Base-by-base conservation (phyloP, 2,329 filamentous ascomycete genomes). In the Myriangium duriaei region DNA sequence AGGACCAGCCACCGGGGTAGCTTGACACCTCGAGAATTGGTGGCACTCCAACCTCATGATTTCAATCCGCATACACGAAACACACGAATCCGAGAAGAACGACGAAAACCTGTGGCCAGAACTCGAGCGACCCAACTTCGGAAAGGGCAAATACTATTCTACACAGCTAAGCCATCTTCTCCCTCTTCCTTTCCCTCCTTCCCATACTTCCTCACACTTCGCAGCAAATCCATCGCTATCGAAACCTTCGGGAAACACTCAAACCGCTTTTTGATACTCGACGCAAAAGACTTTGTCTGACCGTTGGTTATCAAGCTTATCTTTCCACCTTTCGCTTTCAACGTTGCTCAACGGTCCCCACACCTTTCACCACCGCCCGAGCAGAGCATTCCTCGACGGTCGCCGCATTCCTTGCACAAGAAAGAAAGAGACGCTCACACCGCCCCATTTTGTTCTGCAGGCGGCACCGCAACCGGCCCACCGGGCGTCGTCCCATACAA, bases 41-140 rank as follows among this genome's bases (percentile, higher is more conserved):
- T 26, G 21, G 7, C 7, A 26, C 5, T 34, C 39, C 39, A 41
- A 41, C 39, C 39, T 41, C 39, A 41, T 41, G 26, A 41, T 41
- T 41, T 41, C 17, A 14, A 32, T 6, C 6, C 24, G 24, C 32
- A 33, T 39, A 33, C 29, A 19, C 19, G 30, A 30, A 39, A 13
- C 32, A 7, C 11, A 18, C n/a, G n/a, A n/a, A n/a, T n/a, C n/a
- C n/a, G n/a, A n/a, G n/a, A 26, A 26, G n/a, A n/a, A 26, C 21
- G n/a, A 7, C 7, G 7, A 26, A 26, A 26, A 7, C 21, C 21
- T 26, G 21, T 26, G 21, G 21, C 21, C 7, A 26, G 21, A 26
- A 26, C 21, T n/a, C n/a, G n/a, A 7, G 21, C 21, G 21, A 26
- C 21, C 21, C 21, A n/a, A 26, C 21, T 7, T 7, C 21, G 21